These are phyloP conservation scores for Lunularia cruciata DNA, from an alignment of 225 moss, liverwort and hornwort genomes.

Conservation along the genomic window DNA sequence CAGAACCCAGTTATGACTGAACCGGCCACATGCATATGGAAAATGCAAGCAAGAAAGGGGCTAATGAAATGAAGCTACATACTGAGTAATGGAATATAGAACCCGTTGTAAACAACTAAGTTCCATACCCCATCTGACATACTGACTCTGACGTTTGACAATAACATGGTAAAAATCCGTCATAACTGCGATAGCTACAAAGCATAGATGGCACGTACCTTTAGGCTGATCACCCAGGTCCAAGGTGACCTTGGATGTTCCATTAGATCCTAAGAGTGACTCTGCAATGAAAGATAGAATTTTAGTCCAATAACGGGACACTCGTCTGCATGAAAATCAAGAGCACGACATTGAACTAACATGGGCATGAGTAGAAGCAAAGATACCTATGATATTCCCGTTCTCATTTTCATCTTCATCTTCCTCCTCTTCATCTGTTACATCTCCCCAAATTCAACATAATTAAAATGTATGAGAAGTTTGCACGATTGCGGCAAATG, in stretches of 20 bases:
- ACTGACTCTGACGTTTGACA: background rate
- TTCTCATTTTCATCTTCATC: conserved; percentile 49
- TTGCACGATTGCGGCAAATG: background rate
- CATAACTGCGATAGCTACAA: no score
- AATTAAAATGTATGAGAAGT: no score
- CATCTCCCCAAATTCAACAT: no score
- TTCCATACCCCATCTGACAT: no score
- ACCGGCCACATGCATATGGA: no score
- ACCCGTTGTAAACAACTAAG: no score
- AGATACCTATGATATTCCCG: conserved; percentile 24
- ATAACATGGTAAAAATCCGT: background rate
- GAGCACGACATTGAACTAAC: background rate
- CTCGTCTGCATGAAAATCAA: background rate
- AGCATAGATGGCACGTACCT: conserved; percentile 14
- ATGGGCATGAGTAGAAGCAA: background rate
- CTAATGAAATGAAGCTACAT: no score
- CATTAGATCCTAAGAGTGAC: conserved; percentile 23
- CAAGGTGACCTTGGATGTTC: conserved; percentile 24
- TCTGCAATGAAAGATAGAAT: conserved; percentile 19
- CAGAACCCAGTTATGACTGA: no score
- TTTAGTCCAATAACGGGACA: background rate
- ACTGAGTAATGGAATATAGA: no score
- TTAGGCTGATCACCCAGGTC: conserved; percentile 24
- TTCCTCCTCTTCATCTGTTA: conserved; percentile 56
- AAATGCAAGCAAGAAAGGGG: no score